phyloP scores from a whole-genome alignment of 257 asterid genomes.

The Fraxinus cuspidata region DNA sequence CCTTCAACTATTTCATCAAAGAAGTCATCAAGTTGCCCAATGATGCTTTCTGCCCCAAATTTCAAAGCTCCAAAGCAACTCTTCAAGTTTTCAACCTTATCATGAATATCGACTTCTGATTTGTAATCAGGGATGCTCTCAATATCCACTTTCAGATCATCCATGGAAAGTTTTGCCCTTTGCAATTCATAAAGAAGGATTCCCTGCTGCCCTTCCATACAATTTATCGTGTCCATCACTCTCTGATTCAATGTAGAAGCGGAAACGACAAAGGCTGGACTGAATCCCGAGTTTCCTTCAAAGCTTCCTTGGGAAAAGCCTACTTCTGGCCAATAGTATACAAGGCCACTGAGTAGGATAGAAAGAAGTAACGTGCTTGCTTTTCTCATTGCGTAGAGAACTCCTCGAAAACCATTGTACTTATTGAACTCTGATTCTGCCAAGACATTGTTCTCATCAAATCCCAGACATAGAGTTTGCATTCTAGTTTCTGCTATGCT shows the following conservation, averaged over 20 bases:
- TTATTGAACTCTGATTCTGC: conserved; percentile 62
- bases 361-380: conserved; percentile 63
- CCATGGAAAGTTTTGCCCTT: conserved; percentile 40
- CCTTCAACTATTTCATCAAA: conserved; percentile 89
- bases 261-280: conserved; percentile 47
- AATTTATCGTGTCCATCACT: conserved; percentile 40
- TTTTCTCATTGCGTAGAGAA: conserved; percentile 66
- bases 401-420: conserved; percentile 73
- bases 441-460: conserved; percentile 43
- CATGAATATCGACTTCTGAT: conserved; percentile 37
- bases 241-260: conserved; percentile 61
- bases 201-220: conserved; percentile 45
- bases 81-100: conserved; percentile 54
- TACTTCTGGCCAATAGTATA: conserved; percentile 65
- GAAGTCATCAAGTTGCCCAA: conserved; percentile 82
- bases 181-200: conserved; percentile 62
- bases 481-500: conserved; percentile 57
- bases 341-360: conserved; percentile 66
- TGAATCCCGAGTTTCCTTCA: conserved; percentile 38
- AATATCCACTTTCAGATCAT: conserved; percentile 52
- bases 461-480: conserved; percentile 46
- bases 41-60: conserved; percentile 63
- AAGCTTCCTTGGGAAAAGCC: conserved; percentile 42
- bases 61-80: conserved; percentile 61
- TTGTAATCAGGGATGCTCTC: conserved; percentile 40